phyloP scores from a whole-genome alignment of 306 rosid genomes.

The Vigna reflexopilosa region DNA sequence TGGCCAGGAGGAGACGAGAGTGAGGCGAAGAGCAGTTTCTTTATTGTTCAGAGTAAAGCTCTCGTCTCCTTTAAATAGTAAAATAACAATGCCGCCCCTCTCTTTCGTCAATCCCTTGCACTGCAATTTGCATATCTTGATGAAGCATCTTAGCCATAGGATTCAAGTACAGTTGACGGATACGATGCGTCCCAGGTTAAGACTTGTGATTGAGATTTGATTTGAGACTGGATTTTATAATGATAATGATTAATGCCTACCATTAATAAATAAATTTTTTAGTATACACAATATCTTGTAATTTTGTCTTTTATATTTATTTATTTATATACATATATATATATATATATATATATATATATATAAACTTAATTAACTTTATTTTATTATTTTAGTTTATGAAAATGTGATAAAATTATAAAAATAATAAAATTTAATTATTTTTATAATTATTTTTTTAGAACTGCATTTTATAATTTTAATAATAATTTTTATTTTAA shows the following conservation, averaged over 20 bases:
- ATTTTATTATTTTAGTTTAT: too few species aligned
- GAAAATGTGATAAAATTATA: too few species aligned
- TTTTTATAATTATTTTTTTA: too few species aligned
- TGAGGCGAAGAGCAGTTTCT: not conserved
- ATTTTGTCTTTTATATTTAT: too few species aligned
- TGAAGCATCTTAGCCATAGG: conserved; percentile 21
- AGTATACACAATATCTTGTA: too few species aligned
- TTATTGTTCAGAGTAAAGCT: not conserved
- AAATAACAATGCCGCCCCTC: conserved; percentile 27
- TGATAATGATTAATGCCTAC: not conserved
- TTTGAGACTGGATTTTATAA: not conserved
- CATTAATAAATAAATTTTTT: not conserved
- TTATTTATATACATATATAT: too few species aligned
- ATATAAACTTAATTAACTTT: too few species aligned
- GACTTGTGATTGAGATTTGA: not conserved
- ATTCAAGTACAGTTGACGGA: conserved; percentile 14
- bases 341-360: too few species aligned
- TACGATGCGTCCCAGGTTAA: not conserved
- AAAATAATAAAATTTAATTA: too few species aligned
- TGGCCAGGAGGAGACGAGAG: conserved; percentile 5
- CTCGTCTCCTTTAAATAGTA: not conserved
- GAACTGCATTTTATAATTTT: too few species aligned
- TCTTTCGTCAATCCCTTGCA: not conserved
- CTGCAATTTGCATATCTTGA: conserved; percentile 12
- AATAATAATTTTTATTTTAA: too few species aligned